phyloP scores from a whole-genome alignment of 768 basidiomycete species.

The Lactarius trivialis region DNA sequence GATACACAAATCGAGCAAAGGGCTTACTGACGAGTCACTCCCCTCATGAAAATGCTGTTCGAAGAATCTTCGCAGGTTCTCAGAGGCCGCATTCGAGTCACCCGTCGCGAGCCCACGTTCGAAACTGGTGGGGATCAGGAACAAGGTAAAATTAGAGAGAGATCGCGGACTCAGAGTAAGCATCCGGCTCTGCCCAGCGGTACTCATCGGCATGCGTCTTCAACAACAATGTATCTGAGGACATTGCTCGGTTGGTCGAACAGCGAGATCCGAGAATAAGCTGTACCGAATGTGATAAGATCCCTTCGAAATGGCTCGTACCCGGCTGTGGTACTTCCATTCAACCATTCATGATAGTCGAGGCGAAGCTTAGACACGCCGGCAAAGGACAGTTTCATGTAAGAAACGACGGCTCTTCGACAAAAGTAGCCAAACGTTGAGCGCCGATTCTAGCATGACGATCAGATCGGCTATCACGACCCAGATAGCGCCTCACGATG shows the following conservation, averaged over 20 bases:
- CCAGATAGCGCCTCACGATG: constrained; percentile 17
- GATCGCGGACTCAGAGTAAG: constrained; percentile 17
- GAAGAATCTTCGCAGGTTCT: constrained; percentile 71
- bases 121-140: constrained; percentile 44
- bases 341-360: constrained; percentile 62
- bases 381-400: constrained; percentile 67
- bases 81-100: constrained; percentile 62
- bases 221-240: constrained; percentile 24
- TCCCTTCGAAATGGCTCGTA: constrained; percentile 32
- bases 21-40: constrained; percentile 63
- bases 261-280: neutral
- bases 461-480: neutral
- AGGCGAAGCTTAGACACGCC: constrained; percentile 60
- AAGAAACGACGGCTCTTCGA: constrained; percentile 69
- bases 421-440: constrained; percentile 80
- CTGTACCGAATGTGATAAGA: constrained; percentile 19
- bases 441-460: constrained; percentile 47
- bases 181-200: constrained; percentile 18
- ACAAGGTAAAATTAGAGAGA: neutral
- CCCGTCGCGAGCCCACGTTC: constrained; percentile 57
- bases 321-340: constrained; percentile 41
- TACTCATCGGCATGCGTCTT: constrained; percentile 23
- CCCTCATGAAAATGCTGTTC: constrained; percentile 79
- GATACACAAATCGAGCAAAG: neutral
- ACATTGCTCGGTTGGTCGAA: neutral